Conservation (phyloP, 2,329 filamentous ascomycete species). For the Botrytis fabae region DNA sequence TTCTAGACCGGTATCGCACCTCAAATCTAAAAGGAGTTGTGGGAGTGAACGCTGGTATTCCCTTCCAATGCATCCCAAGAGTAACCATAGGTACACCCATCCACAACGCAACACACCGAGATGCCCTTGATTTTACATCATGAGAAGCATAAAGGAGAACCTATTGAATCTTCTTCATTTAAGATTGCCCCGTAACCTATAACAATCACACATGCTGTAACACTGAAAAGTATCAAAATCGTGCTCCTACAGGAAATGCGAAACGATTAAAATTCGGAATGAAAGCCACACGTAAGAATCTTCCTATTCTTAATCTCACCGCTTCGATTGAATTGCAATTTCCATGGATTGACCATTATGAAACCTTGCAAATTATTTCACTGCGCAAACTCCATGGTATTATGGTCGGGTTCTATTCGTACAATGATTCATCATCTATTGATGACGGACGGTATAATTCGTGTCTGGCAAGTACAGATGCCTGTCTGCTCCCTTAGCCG, state of each 20-base stretch:
- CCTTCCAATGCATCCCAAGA: background rate
- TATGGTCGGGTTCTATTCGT: conserved; percentile 37
- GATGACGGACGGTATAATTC: conserved; percentile 60
- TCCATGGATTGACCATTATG: conserved; percentile 27
- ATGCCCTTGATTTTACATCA: background rate
- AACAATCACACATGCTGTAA: conserved; percentile 15
- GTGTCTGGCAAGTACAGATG: conserved; percentile 95
- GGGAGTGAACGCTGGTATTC: background rate
- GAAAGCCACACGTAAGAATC: background rate
- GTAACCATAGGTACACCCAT: background rate
- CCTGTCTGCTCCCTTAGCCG: conserved; percentile 81
- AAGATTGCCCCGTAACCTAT: background rate
- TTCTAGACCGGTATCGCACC: background rate
- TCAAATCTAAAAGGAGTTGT: background rate
- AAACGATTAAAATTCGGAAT: background rate
- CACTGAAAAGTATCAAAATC: conserved; percentile 13
- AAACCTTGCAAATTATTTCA: conserved; percentile 22
- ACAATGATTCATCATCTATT: conserved; percentile 51
- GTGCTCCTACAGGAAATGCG: conserved; percentile 13
- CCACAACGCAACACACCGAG: background rate
- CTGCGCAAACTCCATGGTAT: conserved; percentile 35
- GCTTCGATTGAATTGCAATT: conserved; percentile 22
- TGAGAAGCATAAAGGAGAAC: background rate
- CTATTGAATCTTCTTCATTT: background rate
- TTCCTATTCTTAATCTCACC: conserved; percentile 30